Base-by-base conservation (phyloP, 305 asterid genomes). In the Fraxinus velutina region DNA sequence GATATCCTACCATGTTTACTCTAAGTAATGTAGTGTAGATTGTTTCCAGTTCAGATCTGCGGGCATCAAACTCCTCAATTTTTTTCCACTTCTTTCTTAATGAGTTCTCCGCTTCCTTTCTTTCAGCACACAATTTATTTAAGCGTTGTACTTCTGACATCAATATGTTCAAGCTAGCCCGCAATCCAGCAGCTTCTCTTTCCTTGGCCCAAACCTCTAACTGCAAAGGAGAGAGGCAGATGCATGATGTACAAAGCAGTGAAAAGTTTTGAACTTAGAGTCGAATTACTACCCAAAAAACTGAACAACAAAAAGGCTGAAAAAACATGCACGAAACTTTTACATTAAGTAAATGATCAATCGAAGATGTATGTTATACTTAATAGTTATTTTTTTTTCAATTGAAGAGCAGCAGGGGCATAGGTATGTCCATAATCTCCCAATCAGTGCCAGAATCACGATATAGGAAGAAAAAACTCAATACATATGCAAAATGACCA, bases 21-120 rank as follows among this genome's bases (percentile, higher is more conserved):
- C 89, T 89, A 21, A 94, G 95, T 80, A 95, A 86, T 36, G 97
- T 90, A 86, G 86, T 92, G 90, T 92, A 95, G 81, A 95, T 85
- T 68, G 90, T 88, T 87, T 94, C 99, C 88, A 95, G 89, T 90
- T 94, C 98, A 73, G 96, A 91, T 86, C 97, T 90, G 80, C 98
- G 95, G 74, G 94, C 95, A 92, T 95, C 97, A 24, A 94, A 92
- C 89, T 92, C 98, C 87, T 94, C 97, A 78, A 94, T 94, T 88
- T 96, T 94, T 91, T 93, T 91, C 99, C 97, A 94, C 85, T 96
- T 96, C 92, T 93, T 92, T 75, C 92, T 91, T 75, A 93, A 83
- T 72, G 97, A 94, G 87, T 91, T 94, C 82, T 96, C 99, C 71
- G 98, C 99, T 89, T 96, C 97, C 88, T 96, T 96, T 86, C 98